Percentiles rank a stretch among this genome's conserved stretches.
Conservation (phyloP, 2,329 filamentous ascomycete species). For the Calonectria pseudoturangicola region DNA sequence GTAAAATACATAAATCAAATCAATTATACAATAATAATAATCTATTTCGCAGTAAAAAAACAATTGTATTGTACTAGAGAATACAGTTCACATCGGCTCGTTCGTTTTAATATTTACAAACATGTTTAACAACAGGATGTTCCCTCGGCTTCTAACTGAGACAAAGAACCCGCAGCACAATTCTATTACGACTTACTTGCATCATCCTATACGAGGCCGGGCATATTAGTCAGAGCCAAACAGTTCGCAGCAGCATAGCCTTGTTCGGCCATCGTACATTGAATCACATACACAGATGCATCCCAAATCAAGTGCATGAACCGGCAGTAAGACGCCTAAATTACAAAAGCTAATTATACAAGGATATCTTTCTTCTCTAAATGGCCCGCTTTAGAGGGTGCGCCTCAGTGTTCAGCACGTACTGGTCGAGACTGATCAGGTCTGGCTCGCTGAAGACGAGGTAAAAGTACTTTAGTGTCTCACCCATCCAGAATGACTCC, state of each 20-base stretch:
- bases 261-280: background rate
- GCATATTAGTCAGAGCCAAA: background rate
- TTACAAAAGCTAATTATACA: constrained; percentile 14
- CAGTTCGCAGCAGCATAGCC: background rate
- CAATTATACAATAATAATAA: no score
- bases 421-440: constrained; percentile 56
- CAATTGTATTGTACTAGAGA: background rate
- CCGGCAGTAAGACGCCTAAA: background rate
- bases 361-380: constrained; percentile 1
- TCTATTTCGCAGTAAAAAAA: background rate
- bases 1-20: no score
- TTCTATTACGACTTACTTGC: background rate
- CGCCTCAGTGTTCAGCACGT: constrained; percentile 54
- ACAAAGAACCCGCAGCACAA: no score
- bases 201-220: no score
- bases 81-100: background rate
- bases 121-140: no score
- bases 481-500: constrained; percentile 66
- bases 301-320: background rate
- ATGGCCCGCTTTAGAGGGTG: constrained; percentile 49
- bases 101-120: no score
- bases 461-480: constrained; percentile 57
- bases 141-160: no score
- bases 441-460: constrained; percentile 65
- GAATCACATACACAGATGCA: background rate